phyloP scores from a whole-genome alignment of 1,139 yeast species.

The Debaryomyces sp. region DNA sequence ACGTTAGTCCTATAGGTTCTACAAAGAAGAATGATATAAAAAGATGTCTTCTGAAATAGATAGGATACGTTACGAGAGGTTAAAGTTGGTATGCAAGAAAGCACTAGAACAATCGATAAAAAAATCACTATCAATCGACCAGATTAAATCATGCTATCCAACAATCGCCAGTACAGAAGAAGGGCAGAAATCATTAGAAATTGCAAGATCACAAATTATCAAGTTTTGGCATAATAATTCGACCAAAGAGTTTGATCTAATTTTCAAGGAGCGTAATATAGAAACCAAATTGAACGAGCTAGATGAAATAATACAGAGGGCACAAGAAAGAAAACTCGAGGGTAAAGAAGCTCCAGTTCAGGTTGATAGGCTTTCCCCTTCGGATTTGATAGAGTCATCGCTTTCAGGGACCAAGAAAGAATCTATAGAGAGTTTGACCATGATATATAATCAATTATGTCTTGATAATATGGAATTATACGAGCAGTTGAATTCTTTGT shows the following conservation, averaged over 20 bases:
- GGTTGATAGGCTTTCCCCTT: conserved; percentile 35
- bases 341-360: conserved; percentile 25
- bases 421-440: conserved; percentile 31
- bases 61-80: conserved; percentile 54
- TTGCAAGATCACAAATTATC: conserved; percentile 62
- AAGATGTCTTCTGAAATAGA: conserved; percentile 20
- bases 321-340: conserved; percentile 37
- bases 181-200: conserved; percentile 55
- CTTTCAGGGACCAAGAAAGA: conserved; percentile 25
- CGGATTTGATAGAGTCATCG: conserved; percentile 38
- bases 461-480: conserved; percentile 38
- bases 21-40: not conserved
- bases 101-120: conserved; percentile 69
- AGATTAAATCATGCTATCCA: conserved; percentile 70
- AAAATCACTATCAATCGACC: conserved; percentile 60
- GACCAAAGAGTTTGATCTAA: conserved; percentile 63
- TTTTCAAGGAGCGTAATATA: conserved; percentile 64
- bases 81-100: conserved; percentile 58
- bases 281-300: conserved; percentile 60
- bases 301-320: conserved; percentile 64
- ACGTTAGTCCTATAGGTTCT: conserved; percentile 2
- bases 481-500: conserved; percentile 25
- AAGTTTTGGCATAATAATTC: conserved; percentile 64
- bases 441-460: conserved; percentile 42
- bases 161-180: conserved; percentile 49